Conservation (phyloP, 768 basidiomycete species). For the Suillus bovinus region DNA sequence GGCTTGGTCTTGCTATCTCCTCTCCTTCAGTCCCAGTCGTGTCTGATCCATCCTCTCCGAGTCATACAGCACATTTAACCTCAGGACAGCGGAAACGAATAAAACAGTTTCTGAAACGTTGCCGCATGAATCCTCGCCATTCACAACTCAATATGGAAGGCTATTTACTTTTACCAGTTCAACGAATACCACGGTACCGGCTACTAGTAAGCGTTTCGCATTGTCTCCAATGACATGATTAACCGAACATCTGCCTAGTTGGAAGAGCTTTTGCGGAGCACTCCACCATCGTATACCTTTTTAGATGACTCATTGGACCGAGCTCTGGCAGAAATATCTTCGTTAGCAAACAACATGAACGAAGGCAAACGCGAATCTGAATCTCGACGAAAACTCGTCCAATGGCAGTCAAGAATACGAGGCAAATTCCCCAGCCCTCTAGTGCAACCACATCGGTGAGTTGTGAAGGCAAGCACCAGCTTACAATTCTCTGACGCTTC, state of each 20-base stretch:
- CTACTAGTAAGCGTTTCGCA: slow-evolving; percentile 67
- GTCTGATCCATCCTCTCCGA: slow-evolving; percentile 39
- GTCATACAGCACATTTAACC: slow-evolving; percentile 57
- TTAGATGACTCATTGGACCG: slow-evolving; percentile 83
- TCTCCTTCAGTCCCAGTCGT: slow-evolving; percentile 47
- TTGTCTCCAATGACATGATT: slow-evolving; percentile 7
- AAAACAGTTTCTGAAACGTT: slow-evolving; percentile 86
- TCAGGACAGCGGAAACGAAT: slow-evolving; percentile 87
- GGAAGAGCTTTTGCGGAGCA: slow-evolving; percentile 82
- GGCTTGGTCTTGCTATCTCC: slow-evolving; percentile 58
- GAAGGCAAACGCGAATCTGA: slow-evolving; percentile 97
- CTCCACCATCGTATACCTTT: slow-evolving; percentile 76
- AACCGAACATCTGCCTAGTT: slow-evolving; percentile 41
- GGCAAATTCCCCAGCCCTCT: slow-evolving; percentile 96
- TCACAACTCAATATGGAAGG: slow-evolving; percentile 94
- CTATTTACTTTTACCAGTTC: slow-evolving; percentile 92
- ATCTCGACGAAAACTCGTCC: slow-evolving; percentile 85
- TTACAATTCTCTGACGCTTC: slow-evolving; percentile 13
- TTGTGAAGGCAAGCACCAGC: slow-evolving; percentile 6
- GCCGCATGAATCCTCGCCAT: slow-evolving; percentile 85
- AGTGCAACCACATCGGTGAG: slow-evolving; percentile 94
- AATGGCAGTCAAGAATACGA: slow-evolving; percentile 87
- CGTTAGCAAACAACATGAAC: slow-evolving; percentile 93
- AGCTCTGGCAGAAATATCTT: slow-evolving; percentile 84
- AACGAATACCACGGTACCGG: slow-evolving; percentile 96